Percentiles rank a stretch among this genome's conserved stretches.
Conservation (phyloP, 371 early-diverging fungal species). For the Dentiscutata heterogama region DNA sequence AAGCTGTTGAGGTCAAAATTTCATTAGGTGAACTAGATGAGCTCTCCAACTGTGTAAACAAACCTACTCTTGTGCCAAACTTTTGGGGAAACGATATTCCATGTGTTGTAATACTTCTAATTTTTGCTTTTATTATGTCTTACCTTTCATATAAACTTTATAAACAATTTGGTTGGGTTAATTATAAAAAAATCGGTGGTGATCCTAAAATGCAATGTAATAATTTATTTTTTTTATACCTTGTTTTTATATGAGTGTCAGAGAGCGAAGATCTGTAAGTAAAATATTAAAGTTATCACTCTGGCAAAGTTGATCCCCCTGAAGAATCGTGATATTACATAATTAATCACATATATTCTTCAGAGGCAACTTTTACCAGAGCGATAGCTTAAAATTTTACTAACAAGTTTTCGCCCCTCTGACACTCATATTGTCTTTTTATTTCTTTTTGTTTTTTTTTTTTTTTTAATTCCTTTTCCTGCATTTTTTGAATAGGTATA, state of each 20-base stretch:
- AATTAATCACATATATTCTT: no score
- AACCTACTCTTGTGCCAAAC: background rate
- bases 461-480: background rate
- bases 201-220: constrained; percentile 86
- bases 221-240: constrained; percentile 2
- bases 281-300: no score
- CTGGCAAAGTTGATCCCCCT: no score
- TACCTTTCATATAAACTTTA: constrained; percentile 60
- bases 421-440: no score
- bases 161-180: constrained; percentile 93
- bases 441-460: background rate
- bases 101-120: background rate
- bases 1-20: constrained; percentile 9
- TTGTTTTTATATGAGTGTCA: no score
- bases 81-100: background rate
- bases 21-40: background rate
- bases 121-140: background rate
- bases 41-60: background rate
- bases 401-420: no score
- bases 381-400: no score
- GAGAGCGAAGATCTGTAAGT: no score
- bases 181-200: constrained; percentile 95
- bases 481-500: background rate
- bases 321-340: no score
- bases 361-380: no score